These are phyloP conservation scores for Niveomyces coronatus DNA, from an alignment of 2,329 filamentous ascomycete species.

Conservation along the genomic window DNA sequence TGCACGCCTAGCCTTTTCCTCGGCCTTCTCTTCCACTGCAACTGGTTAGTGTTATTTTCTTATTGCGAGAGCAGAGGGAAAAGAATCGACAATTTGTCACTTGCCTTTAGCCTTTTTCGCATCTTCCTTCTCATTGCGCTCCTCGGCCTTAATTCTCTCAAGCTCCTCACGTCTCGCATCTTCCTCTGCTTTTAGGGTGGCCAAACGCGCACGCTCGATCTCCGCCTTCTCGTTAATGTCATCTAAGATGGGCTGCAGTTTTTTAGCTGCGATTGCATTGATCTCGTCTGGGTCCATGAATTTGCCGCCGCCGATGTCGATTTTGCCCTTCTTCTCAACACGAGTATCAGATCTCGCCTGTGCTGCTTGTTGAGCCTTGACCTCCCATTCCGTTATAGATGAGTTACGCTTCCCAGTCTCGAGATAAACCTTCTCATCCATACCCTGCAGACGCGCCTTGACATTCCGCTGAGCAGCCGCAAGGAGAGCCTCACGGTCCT, in stretches of 20 bases:
- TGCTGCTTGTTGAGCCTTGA: slow-evolving; percentile 61
- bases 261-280: slow-evolving; percentile 64
- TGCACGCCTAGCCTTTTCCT: slow-evolving; percentile 7
- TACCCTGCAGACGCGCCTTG: slow-evolving; percentile 62
- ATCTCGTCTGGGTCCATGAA: slow-evolving; percentile 71
- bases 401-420: slow-evolving; percentile 66
- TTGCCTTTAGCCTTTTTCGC: slow-evolving; percentile 48
- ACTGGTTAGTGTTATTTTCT: too few species aligned
- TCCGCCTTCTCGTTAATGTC: slow-evolving; percentile 76
- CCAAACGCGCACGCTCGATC: slow-evolving; percentile 55
- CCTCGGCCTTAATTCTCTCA: slow-evolving; percentile 35
- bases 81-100: too few species aligned
- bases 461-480: slow-evolving; percentile 79
- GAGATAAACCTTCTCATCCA: slow-evolving; percentile 71
- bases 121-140: slow-evolving; percentile 43
- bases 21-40: slow-evolving; percentile 34
- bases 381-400: slow-evolving; percentile 66
- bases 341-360: slow-evolving; percentile 52
- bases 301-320: slow-evolving; percentile 69
- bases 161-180: slow-evolving; percentile 44
- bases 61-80: too few species aligned
- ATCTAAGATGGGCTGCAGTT: slow-evolving; percentile 73
- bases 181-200: slow-evolving; percentile 53
- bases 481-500: slow-evolving; percentile 65
- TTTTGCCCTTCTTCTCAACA: slow-evolving; percentile 42